Conservation (phyloP, 2,329 filamentous ascomycete genomes). For the Clonostachys sp. region DNA sequence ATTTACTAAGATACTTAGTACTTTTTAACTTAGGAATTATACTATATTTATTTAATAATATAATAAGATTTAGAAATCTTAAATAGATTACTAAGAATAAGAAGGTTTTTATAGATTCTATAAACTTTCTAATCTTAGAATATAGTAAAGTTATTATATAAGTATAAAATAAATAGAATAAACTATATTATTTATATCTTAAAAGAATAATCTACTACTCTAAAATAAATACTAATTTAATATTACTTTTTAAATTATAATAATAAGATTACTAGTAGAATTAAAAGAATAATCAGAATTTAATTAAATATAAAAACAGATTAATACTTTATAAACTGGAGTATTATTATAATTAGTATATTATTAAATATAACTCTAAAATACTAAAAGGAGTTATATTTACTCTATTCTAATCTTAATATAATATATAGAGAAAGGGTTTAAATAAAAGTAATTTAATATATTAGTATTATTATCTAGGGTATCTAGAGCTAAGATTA, state of each 20-base stretch:
- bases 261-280: no score
- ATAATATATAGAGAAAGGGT: no score
- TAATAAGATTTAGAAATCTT: neutral
- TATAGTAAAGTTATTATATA: neutral
- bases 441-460: neutral
- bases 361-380: neutral
- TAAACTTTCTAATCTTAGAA: neutral
- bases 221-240: no score
- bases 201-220: no score
- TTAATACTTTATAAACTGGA: neutral
- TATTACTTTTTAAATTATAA: no score
- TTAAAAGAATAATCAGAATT: no score
- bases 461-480: neutral
- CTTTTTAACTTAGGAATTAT: neutral
- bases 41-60: neutral
- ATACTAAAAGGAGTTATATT: no score
- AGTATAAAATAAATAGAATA: no score
- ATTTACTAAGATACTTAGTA: neutral
- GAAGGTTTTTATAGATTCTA: neutral
- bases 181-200: no score
- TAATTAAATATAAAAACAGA: neutral
- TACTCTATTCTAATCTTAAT: neutral
- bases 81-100: neutral
- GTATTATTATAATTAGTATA: slow-evolving; percentile 1
- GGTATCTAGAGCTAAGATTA: neutral